phyloP scores from a whole-genome alignment of 345 rosid species.

The Populus euphratica region DNA sequence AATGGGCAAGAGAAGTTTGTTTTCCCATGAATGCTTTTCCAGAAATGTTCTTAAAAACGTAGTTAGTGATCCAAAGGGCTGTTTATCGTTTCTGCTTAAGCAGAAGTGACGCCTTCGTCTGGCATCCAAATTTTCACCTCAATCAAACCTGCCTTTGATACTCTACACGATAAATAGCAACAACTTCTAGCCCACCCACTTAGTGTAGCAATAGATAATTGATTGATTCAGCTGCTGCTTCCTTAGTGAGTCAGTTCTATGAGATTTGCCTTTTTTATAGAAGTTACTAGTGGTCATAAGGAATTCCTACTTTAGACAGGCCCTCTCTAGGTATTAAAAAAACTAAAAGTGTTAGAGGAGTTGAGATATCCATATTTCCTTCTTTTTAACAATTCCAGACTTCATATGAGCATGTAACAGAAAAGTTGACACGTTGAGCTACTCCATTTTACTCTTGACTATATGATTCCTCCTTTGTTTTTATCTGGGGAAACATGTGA shows the following conservation, averaged over 20 bases:
- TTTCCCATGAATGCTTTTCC: background rate
- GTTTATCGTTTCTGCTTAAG: background rate
- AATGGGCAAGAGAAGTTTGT: background rate
- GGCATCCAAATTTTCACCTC: background rate
- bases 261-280: background rate
- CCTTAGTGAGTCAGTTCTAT: background rate
- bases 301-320: background rate
- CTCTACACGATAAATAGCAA: background rate
- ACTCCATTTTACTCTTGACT: background rate
- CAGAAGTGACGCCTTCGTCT: background rate
- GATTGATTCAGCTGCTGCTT: background rate
- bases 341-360: background rate
- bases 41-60: background rate
- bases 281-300: background rate
- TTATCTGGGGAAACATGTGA: background rate
- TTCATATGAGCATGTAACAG: background rate
- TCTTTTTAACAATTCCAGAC: background rate
- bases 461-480: background rate
- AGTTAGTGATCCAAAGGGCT: background rate
- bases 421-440: background rate
- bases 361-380: background rate
- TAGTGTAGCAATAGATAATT: background rate
- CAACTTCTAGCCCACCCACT: background rate
- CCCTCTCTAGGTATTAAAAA: background rate
- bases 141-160: too few species aligned